Percentiles rank a stretch among this genome's conserved stretches.
Conservation (phyloP, 2,329 filamentous ascomycete species). For the Colletotrichum godetiae region DNA sequence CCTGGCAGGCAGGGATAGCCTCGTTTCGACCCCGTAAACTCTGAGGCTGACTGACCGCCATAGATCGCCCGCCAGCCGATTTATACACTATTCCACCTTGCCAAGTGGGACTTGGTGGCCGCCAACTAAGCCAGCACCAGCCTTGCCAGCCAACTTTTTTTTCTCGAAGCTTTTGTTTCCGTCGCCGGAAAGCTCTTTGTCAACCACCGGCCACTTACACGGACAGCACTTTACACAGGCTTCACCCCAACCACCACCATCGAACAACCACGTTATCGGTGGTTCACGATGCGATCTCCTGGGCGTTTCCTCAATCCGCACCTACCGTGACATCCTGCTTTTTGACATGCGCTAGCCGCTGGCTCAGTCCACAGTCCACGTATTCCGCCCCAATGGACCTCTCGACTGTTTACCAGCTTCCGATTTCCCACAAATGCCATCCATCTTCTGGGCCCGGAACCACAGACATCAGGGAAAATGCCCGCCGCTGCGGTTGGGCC, state of each 20-base stretch:
- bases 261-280: not conserved
- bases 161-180: not conserved
- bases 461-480: not conserved
- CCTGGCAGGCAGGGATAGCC: conserved; percentile 38
- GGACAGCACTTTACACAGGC: not conserved
- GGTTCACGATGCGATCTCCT: conserved; percentile 13
- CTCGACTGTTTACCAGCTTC: not conserved
- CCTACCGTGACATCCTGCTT: not conserved
- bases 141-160: conserved; percentile 15
- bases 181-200: not conserved
- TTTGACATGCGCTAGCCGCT: conserved; percentile 1
- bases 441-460: conserved; percentile 2
- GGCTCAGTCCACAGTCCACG: conserved; percentile 26
- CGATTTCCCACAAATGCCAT: conserved; percentile 9
- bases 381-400: not conserved
- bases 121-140: conserved; percentile 17
- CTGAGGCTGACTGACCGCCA: conserved; percentile 39
- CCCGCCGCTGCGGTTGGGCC: not conserved
- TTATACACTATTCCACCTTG: conserved; percentile 2
- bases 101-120: conserved; percentile 24
- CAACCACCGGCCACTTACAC: conserved; percentile 6
- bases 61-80: conserved; percentile 31
- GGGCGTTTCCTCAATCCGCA: conserved; percentile 14
- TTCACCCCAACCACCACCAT: not conserved
- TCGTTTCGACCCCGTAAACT: conserved; percentile 20